These are phyloP conservation scores for Suhomyces chickasaworum DNA, from an alignment of 1,139 yeast species.

Conservation along the genomic window DNA sequence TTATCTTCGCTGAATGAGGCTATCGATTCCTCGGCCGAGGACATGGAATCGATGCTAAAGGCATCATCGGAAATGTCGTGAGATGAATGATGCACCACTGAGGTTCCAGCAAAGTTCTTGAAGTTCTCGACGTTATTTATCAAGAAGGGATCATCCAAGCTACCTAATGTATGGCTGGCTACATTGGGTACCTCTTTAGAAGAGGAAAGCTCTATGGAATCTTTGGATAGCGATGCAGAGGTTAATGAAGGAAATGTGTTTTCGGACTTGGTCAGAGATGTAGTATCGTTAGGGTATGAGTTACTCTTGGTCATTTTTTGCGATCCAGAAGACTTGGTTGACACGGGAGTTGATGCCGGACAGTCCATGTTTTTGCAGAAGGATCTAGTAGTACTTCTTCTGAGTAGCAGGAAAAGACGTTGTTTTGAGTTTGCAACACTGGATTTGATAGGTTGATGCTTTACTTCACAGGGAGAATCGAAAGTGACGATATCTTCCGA, in stretches of 20 bases:
- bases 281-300: constrained; percentile 9
- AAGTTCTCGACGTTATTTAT: constrained; percentile 28
- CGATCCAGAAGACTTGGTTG: neutral
- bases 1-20: constrained; percentile 16
- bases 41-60: constrained; percentile 23
- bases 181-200: constrained; percentile 13
- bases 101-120: constrained; percentile 38
- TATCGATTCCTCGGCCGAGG: constrained; percentile 23
- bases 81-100: constrained; percentile 17
- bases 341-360: neutral
- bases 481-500: constrained; percentile 36
- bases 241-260: constrained; percentile 15
- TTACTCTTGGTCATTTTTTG: neutral
- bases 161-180: constrained; percentile 10
- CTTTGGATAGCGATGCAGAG: constrained; percentile 14
- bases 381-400: constrained; percentile 1
- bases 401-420: constrained; percentile 9
- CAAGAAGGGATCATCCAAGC: constrained; percentile 33
- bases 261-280: constrained; percentile 15
- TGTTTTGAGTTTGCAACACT: constrained; percentile 6
- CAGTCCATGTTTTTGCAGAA: neutral
- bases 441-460: constrained; percentile 13
- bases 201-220: constrained; percentile 8
- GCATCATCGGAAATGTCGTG: constrained; percentile 11
- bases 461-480: constrained; percentile 47